Evolutionary conservation across 352 stramenopile species (phyloP).

Genomic region (Phytophthora sp.): DNA sequence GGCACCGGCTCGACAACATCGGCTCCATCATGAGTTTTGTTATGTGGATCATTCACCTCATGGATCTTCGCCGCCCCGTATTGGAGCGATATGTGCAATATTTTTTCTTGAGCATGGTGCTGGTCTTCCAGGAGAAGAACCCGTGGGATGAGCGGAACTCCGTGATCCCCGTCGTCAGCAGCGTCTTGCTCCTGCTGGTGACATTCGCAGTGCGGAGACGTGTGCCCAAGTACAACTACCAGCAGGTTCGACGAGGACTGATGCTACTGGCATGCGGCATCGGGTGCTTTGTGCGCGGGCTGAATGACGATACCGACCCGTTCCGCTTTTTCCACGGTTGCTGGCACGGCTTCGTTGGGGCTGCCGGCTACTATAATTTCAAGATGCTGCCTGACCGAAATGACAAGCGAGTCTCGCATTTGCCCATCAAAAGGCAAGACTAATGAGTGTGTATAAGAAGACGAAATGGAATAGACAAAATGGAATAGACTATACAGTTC

Average conservation of each 20-base stretch:
- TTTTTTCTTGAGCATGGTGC: conserved; percentile 62
- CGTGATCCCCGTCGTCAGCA: conserved; percentile 48
- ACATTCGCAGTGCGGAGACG: conserved; percentile 49
- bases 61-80: conserved; percentile 56
- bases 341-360: conserved; percentile 79
- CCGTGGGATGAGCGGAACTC: conserved; percentile 76
- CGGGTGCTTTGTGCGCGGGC: conserved; percentile 61
- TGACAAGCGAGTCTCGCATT: conserved; percentile 22
- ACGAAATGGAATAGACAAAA: conserved; percentile 20
- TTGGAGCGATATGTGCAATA: conserved; percentile 72
- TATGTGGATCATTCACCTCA: conserved; percentile 77
- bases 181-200: conserved; percentile 50
- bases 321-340: conserved; percentile 86
- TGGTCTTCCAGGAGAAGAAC: conserved; percentile 81
- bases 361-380: conserved; percentile 78
- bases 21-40: conserved; percentile 87
- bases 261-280: conserved; percentile 56
- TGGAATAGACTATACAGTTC: conserved; percentile 21
- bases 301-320: conserved; percentile 78
- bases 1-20: conserved; percentile 85
- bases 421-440: conserved; percentile 51
- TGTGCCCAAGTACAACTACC: conserved; percentile 62
- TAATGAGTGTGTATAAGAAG: conserved; percentile 3
- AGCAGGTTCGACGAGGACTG: conserved; percentile 53
- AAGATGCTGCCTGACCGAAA: conserved; percentile 52